Percentiles rank a stretch among this genome's conserved stretches.
These are phyloP conservation scores for Pythium phragmitis DNA, from an alignment of 352 stramenopile species.

Conservation along the genomic window DNA sequence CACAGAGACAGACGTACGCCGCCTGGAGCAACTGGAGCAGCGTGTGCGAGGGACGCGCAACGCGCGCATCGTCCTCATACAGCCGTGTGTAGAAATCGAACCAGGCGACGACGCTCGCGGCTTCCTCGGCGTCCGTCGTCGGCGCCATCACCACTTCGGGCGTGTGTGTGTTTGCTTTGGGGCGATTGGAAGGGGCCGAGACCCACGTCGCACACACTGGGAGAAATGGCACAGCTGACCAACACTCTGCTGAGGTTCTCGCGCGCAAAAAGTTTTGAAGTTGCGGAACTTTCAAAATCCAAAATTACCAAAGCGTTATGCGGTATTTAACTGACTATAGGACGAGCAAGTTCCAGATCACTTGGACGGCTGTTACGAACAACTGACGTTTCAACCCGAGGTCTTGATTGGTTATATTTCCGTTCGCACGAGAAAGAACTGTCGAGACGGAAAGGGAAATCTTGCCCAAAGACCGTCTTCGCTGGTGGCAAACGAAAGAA, in stretches of 20 bases:
- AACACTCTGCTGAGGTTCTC: conserved; percentile 22
- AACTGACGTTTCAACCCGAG: background rate
- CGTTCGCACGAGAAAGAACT: conserved; percentile 9
- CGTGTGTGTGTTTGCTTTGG: background rate
- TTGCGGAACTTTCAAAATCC: conserved; percentile 29
- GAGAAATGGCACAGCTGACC: background rate
- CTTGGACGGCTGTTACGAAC: background rate
- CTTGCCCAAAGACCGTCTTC: conserved; percentile 7
- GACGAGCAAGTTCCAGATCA: background rate
- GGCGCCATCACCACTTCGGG: background rate
- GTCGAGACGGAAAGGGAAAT: conserved; percentile 13
- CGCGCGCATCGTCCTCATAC: conserved; percentile 11
- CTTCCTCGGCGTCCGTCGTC: conserved; percentile 14
- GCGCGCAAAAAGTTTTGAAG: conserved; percentile 31
- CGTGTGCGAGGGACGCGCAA: conserved; percentile 15
- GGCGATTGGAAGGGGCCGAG: too few relatives aligned
- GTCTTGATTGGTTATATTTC: conserved; percentile 25
- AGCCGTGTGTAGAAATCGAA: conserved; percentile 26
- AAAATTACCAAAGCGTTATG: conserved; percentile 15
- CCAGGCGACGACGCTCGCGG: conserved; percentile 33
- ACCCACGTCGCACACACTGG: too few relatives aligned
- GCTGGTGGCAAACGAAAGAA: conserved; percentile 6
- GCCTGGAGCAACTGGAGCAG: conserved; percentile 30
- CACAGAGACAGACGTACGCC: conserved; percentile 25
- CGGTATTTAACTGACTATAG: background rate